Percentiles rank a stretch among this genome's conserved stretches.
These are phyloP conservation scores for Aureobasidium lini DNA, from an alignment of 2,329 filamentous ascomycete genomes.

Conservation along the genomic window DNA sequence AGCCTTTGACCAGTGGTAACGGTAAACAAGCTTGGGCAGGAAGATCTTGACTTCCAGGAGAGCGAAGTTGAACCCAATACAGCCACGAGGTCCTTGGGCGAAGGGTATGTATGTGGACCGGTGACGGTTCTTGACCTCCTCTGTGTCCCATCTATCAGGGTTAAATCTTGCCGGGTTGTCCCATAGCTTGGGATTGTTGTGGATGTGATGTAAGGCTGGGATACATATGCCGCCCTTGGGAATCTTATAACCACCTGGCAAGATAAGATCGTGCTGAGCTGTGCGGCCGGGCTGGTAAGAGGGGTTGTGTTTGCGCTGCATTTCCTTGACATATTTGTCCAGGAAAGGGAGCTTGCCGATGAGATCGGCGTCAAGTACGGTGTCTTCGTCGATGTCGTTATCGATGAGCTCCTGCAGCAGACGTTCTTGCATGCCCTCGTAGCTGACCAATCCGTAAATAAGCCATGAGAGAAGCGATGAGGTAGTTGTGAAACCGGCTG, in stretches of 20 bases:
- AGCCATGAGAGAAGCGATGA: constrained; percentile 53
- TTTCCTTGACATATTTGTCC: constrained; percentile 55
- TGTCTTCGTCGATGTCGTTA: constrained; percentile 28
- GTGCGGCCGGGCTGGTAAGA: constrained; percentile 55
- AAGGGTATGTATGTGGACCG: constrained; percentile 52
- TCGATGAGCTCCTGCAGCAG: constrained; percentile 51
- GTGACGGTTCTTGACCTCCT: constrained; percentile 45
- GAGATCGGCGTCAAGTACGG: constrained; percentile 30
- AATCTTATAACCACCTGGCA: constrained; percentile 53
- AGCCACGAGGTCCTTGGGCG: constrained; percentile 49
- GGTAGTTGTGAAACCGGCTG: constrained; percentile 55
- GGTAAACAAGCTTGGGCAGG: constrained; percentile 50
- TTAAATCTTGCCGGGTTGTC: constrained; percentile 52
- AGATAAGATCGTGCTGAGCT: constrained; percentile 47
- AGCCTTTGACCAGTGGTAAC: constrained; percentile 51
- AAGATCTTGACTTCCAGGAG: constrained; percentile 55
- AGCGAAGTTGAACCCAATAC: constrained; percentile 59
- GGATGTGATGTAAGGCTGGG: constrained; percentile 39
- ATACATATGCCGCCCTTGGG: constrained; percentile 48
- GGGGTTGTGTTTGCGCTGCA: constrained; percentile 52
- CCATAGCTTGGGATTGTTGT: constrained; percentile 50
- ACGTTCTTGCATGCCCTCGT: constrained; percentile 49
- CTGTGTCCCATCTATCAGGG: constrained; percentile 53
- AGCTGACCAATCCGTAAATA: constrained; percentile 46
- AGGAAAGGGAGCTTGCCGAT: constrained; percentile 42